Evolutionary conservation across 768 basidiomycete species (phyloP).

Genomic region (Mycena floridula): DNA sequence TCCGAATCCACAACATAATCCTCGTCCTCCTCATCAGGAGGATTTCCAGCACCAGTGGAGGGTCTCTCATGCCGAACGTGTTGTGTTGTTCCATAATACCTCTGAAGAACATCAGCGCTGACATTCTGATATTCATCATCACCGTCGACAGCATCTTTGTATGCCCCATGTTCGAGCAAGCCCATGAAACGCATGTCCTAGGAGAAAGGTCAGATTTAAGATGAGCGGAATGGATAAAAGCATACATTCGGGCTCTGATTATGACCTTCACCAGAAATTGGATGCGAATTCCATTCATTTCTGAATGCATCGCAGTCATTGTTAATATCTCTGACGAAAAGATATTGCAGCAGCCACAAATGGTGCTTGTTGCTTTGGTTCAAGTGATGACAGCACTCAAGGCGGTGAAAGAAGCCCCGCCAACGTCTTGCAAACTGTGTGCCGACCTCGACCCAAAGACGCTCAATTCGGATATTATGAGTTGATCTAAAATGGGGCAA

Average conservation of each 20-base stretch:
- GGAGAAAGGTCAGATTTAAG: too few relatives aligned
- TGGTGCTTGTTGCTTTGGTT: conserved; percentile 4
- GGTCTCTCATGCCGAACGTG: not conserved
- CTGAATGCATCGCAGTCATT: conserved; percentile 9
- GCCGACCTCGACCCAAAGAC: conserved; percentile 10
- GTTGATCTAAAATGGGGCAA: conserved; percentile 8
- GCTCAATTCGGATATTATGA: conserved; percentile 11
- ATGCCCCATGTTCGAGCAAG: too few relatives aligned
- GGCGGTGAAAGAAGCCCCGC: conserved; percentile 7
- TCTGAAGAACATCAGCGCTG: not conserved
- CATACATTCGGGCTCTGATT: conserved; percentile 10
- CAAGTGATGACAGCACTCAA: conserved; percentile 6
- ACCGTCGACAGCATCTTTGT: not conserved
- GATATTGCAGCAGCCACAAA: conserved; percentile 10
- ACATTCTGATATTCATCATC: not conserved
- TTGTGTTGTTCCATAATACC: not conserved
- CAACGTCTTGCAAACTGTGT: conserved; percentile 8
- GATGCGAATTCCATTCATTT: conserved; percentile 14
- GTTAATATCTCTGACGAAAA: conserved; percentile 11
- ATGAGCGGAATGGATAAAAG: not conserved
- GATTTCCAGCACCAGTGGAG: not conserved
- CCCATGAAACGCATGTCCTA: too few relatives aligned
- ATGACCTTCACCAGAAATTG: conserved; percentile 9
- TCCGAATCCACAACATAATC: too few relatives aligned
- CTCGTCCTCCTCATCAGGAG: not conserved